Percentiles rank a stretch among this genome's conserved stretches.
Evolutionary conservation across 1,284 basidiomycete species (phyloP).

Genomic region (Hemileia vastatrix): DNA sequence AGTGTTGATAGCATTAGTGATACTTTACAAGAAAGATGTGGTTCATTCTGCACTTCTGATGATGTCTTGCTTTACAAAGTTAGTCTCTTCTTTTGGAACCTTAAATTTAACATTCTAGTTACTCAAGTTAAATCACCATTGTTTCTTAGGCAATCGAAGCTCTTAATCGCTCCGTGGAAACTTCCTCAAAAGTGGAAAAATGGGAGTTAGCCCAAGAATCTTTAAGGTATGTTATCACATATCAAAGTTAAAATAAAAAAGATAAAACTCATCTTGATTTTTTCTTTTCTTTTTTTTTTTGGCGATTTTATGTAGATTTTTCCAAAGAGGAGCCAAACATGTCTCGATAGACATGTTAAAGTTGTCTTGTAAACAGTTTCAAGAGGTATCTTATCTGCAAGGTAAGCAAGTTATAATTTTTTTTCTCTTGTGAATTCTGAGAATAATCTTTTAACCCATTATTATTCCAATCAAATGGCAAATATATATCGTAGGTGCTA

Average conservation of each 20-base stretch:
- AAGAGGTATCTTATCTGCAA: conserved; percentile 66
- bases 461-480: conserved; percentile 7
- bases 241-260: not conserved
- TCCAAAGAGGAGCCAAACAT: conserved; percentile 73
- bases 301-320: conserved; percentile 53
- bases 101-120: not conserved
- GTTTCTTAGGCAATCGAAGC: conserved; percentile 74
- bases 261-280: conserved; percentile 12
- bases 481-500: conserved; percentile 58
- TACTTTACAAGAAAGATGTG: conserved; percentile 83
- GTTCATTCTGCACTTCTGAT: conserved; percentile 93
- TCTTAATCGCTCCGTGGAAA: conserved; percentile 77
- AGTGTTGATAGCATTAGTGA: conserved; percentile 95
- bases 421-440: conserved; percentile 8
- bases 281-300: conserved; percentile 23
- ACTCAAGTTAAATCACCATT: not conserved
- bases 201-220: conserved; percentile 70
- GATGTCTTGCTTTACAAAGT: conserved; percentile 97
- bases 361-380: conserved; percentile 77
- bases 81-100: conserved; percentile 22
- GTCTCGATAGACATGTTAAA: conserved; percentile 73
- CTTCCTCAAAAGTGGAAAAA: conserved; percentile 60
- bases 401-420: conserved; percentile 49
- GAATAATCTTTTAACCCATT: not conserved
- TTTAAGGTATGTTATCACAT: conserved; percentile 52